Conservation (phyloP, 352 stramenopile species). For the Pythium phragmitis region DNA sequence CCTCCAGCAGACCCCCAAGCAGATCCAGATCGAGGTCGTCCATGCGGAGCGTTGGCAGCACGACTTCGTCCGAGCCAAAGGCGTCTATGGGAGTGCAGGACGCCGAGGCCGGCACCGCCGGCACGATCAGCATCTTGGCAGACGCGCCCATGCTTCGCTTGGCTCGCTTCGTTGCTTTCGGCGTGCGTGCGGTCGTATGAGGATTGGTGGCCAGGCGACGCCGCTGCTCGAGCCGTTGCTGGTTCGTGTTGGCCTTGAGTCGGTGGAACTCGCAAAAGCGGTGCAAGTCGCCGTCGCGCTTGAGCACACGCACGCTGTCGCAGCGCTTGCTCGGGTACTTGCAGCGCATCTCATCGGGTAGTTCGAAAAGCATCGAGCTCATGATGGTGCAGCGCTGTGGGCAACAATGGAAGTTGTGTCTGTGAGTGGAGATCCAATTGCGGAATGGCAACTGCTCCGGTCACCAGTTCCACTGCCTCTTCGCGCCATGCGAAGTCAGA, state of each 20-base stretch:
- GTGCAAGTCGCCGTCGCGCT: conserved; percentile 36
- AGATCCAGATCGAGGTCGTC: conserved; percentile 22
- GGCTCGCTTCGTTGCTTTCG: neutral
- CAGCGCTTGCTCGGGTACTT: conserved; percentile 28
- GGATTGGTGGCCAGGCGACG: conserved; percentile 27
- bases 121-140: neutral
- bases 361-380: neutral
- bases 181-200: neutral
- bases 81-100: neutral
- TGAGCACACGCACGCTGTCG: conserved; percentile 31
- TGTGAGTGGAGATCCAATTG: neutral
- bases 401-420: neutral
- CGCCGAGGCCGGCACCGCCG: neutral
- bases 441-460: neutral
- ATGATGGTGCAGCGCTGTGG: conserved; percentile 1
- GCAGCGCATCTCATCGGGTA: conserved; percentile 25
- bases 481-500: too few relatives aligned
- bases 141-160: conserved; percentile 18
- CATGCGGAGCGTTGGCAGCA: conserved; percentile 8
- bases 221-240: conserved; percentile 51
- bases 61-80: neutral
- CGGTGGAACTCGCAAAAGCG: conserved; percentile 39
- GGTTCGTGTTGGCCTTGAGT: conserved; percentile 51
- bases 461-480: too few relatives aligned
- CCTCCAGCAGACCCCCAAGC: conserved; percentile 13